phyloP scores from a whole-genome alignment of 2,329 filamentous ascomycete genomes.

The Volutella citrinella region DNA sequence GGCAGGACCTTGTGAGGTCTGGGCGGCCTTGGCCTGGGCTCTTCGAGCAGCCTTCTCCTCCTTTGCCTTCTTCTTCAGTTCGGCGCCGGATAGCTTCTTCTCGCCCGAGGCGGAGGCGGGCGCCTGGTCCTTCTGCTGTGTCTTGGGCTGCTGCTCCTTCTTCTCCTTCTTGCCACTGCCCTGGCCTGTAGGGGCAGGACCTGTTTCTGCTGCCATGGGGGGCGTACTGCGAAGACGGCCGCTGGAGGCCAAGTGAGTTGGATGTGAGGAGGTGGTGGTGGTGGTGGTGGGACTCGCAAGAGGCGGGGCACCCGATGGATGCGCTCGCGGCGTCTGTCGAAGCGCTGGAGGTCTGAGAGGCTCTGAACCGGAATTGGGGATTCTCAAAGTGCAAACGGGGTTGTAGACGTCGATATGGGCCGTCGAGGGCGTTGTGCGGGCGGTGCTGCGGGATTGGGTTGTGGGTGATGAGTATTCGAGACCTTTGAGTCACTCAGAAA shows the following conservation, averaged over 20 bases:
- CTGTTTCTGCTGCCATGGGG: conserved; percentile 32
- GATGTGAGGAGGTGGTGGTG: conserved; percentile 11
- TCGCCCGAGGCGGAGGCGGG: conserved; percentile 27
- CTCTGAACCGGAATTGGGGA: too few species aligned
- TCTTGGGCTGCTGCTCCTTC: conserved; percentile 25
- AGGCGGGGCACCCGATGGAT: not conserved
- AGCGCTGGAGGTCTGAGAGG: too few species aligned
- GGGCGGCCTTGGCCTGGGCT: conserved; percentile 64
- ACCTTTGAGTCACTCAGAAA: too few species aligned
- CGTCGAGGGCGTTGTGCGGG: too few species aligned
- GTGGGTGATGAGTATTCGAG: too few species aligned
- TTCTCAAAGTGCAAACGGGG: too few species aligned
- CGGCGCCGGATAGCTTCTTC: conserved; percentile 67
- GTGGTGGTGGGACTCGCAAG: not conserved
- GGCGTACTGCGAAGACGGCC: conserved; percentile 7
- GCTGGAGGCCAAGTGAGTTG: conserved; percentile 7
- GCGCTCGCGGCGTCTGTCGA: too few species aligned
- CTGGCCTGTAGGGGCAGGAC: conserved; percentile 26
- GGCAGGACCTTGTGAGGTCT: conserved; percentile 40
- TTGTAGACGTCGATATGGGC: too few species aligned
- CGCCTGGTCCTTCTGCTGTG: conserved; percentile 15
- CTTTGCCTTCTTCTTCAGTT: conserved; percentile 85
- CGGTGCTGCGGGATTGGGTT: too few species aligned
- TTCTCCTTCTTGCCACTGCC: conserved; percentile 16
- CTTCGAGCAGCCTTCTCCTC: conserved; percentile 87